These are phyloP conservation scores for Apostasia ramifera DNA, from an alignment of 106 monocot genomes.

Conservation along the genomic window DNA sequence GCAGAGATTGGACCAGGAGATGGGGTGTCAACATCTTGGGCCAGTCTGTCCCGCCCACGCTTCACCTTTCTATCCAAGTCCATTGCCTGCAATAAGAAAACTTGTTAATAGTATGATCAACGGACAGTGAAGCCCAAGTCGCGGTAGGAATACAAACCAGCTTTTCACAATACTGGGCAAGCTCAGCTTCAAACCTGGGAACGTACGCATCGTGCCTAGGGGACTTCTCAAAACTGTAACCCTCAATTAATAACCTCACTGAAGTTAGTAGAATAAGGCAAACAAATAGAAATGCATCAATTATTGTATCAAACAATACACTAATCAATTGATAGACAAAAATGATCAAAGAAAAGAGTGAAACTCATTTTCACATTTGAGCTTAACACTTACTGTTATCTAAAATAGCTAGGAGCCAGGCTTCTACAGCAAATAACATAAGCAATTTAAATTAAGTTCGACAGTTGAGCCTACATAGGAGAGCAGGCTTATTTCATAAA, in stretches of 20 bases:
- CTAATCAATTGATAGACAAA: too few species aligned
- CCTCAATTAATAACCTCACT: background rate
- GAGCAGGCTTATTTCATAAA: too few species aligned
- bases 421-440: too few species aligned
- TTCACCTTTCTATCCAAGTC: slow-evolving; percentile 94
- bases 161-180: slow-evolving; percentile 90
- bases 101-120: background rate
- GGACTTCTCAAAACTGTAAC: slow-evolving; percentile 87
- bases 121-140: background rate
- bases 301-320: too few species aligned
- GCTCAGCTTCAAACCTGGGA: slow-evolving; percentile 90
- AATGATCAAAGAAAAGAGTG: too few species aligned
- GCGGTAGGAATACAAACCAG: slow-evolving; percentile 39
- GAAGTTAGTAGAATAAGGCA: background rate
- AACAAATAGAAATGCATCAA: background rate
- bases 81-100: slow-evolving; percentile 47
- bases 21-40: slow-evolving; percentile 59
- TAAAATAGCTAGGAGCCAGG: too few species aligned
- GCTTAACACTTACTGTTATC: too few species aligned
- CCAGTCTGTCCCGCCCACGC: slow-evolving; percentile 80
- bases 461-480: too few species aligned
- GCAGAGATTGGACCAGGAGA: slow-evolving; percentile 37
- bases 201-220: slow-evolving; percentile 75
- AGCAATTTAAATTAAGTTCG: too few species aligned
- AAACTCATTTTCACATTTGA: too few species aligned